phyloP scores from a whole-genome alignment of 129 eudicot genomes.

The Solidago caesia region DNA sequence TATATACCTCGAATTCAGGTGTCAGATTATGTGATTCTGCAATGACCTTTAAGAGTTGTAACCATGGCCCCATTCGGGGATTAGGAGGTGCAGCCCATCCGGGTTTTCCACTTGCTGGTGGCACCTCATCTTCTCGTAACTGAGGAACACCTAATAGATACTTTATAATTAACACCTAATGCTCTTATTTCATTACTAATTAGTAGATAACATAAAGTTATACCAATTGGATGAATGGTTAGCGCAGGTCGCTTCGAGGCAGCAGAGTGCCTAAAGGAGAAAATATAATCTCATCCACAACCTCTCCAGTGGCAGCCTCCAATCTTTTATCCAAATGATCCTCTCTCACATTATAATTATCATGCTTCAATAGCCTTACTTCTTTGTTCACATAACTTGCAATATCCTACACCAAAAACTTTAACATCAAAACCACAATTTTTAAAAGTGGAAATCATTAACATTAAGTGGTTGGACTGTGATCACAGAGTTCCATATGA shows the following conservation, averaged over 20 bases:
- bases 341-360: conserved; percentile 57
- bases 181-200: background rate
- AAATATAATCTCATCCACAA: conserved; percentile 71
- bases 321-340: conserved; percentile 79
- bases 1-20: conserved; percentile 90
- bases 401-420: conserved; percentile 44
- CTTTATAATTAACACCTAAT: background rate
- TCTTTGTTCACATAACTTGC: conserved; percentile 64
- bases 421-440: conserved; percentile 7
- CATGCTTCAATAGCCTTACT: conserved; percentile 74
- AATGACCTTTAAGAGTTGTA: conserved; percentile 58
- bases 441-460: background rate
- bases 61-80: conserved; percentile 91
- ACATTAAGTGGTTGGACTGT: no score
- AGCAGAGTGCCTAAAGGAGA: conserved; percentile 82
- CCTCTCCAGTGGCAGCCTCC: conserved; percentile 73
- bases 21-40: conserved; percentile 67
- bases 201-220: background rate
- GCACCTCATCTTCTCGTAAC: conserved; percentile 69
- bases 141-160: conserved; percentile 77
- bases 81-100: conserved; percentile 99
- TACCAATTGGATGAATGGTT: conserved; percentile 95
- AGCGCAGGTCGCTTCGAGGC: conserved; percentile 85
- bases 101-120: conserved; percentile 86
- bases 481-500: no score